Conservation (phyloP, 495 filamentous ascomycete species). For the Podospora comata region DNA sequence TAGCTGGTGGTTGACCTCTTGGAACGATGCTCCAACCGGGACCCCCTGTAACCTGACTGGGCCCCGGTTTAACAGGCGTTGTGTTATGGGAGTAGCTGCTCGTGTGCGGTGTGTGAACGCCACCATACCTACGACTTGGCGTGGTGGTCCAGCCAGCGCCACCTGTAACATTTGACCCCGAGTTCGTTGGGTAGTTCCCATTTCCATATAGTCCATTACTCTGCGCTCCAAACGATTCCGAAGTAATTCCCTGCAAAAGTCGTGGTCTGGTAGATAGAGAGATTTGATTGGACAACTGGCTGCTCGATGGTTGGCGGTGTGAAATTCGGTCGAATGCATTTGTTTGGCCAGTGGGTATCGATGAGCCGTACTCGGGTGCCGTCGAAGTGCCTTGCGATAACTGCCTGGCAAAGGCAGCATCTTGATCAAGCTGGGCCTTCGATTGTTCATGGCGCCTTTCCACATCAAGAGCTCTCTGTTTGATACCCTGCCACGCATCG, state of each 20-base stretch:
- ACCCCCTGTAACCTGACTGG: background rate
- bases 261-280: background rate
- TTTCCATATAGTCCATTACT: background rate
- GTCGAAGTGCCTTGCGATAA: conserved; percentile 7
- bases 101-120: background rate
- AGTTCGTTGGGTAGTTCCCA: background rate
- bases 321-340: conserved; percentile 20
- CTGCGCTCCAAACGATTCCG: background rate
- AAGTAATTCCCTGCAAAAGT: background rate
- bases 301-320: conserved; percentile 8
- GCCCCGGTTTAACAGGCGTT: background rate
- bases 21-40: background rate
- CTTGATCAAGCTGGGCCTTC: conserved; percentile 19
- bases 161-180: background rate
- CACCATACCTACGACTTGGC: background rate
- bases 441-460: conserved; percentile 19
- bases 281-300: background rate
- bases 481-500: background rate
- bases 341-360: background rate
- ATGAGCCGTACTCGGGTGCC: background rate
- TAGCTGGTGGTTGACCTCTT: background rate
- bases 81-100: background rate
- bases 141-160: background rate
- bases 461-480: conserved; percentile 12
- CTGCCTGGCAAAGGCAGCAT: conserved; percentile 20